Evolutionary conservation across 768 basidiomycete species (phyloP).

Genomic region (Amylocystis lapponica): DNA sequence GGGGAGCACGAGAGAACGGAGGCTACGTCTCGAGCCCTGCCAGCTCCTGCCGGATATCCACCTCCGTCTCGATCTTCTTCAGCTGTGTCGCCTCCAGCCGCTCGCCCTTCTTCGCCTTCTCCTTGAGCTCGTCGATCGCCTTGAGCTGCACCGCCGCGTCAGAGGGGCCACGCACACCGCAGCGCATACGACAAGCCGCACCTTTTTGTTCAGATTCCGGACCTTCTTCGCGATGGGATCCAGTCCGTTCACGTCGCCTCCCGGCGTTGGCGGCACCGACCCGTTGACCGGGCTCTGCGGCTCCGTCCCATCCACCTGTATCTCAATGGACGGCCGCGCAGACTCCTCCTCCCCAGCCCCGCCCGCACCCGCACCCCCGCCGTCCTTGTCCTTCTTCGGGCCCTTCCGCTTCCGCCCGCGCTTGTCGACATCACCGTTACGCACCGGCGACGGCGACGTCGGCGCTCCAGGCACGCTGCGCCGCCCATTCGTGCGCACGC

Average conservation of each 20-base stretch:
- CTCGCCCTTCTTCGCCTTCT: constrained; percentile 84
- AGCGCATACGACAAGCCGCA: not conserved
- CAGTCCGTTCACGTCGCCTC: constrained; percentile 43
- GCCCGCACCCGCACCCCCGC: constrained; percentile 31
- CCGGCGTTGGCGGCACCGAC: constrained; percentile 49
- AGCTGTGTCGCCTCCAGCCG: constrained; percentile 91
- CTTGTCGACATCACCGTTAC: constrained; percentile 35
- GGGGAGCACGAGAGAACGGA: too few relatives aligned
- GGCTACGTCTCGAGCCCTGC: constrained; percentile 31
- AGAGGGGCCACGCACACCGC: constrained; percentile 7
- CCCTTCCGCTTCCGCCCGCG: constrained; percentile 57
- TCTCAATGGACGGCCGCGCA: constrained; percentile 31
- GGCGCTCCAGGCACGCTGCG: constrained; percentile 72
- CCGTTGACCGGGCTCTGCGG: constrained; percentile 16
- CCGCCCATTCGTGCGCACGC: constrained; percentile 34
- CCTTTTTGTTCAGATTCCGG: constrained; percentile 95
- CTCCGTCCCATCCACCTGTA: constrained; percentile 22
- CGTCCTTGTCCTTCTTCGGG: constrained; percentile 41
- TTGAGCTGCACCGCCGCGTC: constrained; percentile 58
- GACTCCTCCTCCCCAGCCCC: constrained; percentile 15
- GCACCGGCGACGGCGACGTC: constrained; percentile 42
- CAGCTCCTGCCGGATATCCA: constrained; percentile 79
- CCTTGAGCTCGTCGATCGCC: constrained; percentile 98
- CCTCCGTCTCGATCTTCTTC: constrained; percentile 94
- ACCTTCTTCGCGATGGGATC: constrained; percentile 90